phyloP scores from a whole-genome alignment of 768 basidiomycete species.

The Boletus tylopilopsis region DNA sequence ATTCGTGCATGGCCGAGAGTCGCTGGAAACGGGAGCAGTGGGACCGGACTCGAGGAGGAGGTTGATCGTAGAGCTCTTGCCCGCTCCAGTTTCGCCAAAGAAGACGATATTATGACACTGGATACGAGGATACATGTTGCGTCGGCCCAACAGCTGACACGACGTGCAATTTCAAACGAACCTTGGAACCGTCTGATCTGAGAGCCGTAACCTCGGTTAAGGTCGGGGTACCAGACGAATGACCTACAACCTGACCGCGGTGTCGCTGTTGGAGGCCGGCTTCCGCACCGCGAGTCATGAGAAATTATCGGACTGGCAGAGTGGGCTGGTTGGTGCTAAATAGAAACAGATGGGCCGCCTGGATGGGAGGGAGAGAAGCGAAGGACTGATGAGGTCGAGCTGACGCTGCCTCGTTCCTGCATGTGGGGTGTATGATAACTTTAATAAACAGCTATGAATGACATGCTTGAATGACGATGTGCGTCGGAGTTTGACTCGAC shows the following conservation, averaged over 20 bases:
- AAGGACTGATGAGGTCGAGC: not conserved
- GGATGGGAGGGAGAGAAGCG: not conserved
- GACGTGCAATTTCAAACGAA: conserved; percentile 1
- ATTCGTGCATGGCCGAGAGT: conserved; percentile 19
- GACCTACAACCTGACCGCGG: too few relatives aligned
- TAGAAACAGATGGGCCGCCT: not conserved
- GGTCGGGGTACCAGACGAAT: not conserved
- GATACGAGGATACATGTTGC: not conserved
- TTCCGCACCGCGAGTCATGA: not conserved
- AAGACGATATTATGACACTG: conserved; percentile 20
- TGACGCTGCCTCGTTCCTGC: not conserved
- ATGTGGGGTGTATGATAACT: not conserved
- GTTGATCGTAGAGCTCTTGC: conserved; percentile 29
- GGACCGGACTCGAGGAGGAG: conserved; percentile 13
- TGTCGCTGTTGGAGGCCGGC: not conserved
- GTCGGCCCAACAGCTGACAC: conserved; percentile 2
- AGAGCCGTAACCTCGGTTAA: not conserved
- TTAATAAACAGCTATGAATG: not conserved
- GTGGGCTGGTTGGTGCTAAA: conserved; percentile 1
- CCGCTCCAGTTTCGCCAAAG: conserved; percentile 22
- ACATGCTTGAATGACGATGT: not conserved
- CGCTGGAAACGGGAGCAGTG: conserved; percentile 8
- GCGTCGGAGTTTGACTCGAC: not conserved
- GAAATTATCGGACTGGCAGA: not conserved
- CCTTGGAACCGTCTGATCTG: conserved; percentile 4